Base-by-base conservation (phyloP, 1,139 yeast genomes). In the Lodderomyces theae region DNA sequence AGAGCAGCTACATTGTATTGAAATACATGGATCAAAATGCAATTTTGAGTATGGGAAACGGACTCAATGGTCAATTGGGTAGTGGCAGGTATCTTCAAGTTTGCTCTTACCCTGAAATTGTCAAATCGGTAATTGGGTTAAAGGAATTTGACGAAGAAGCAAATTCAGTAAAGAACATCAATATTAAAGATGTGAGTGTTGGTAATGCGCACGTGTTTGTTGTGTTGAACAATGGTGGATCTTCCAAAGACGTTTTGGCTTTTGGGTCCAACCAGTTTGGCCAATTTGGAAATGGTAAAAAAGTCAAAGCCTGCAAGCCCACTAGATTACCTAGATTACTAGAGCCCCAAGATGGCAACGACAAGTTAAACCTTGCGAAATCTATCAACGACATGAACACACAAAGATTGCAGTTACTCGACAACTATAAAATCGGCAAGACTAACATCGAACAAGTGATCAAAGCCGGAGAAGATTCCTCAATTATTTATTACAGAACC, bases 241-340 rank as follows among this genome's bases (percentile, higher is more conserved):
- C n/a, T n/a, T n/a, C 41, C 40, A 73, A 72, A 35, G 92, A 86
- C 54, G 84, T 88, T 16, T 60, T 85, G 35, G 75, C 71, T 3
- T 87, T 95, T 86, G 98, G 98, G 15, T 83, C 81, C 35, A 90
- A 89, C 57, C 85, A 81, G 52, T 68, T 51, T 50, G 95, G 94
- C 17, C 96, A 90, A 63, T 72, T 86, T 38, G 97, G 95, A 15
- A 88, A 82, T 53, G 95, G 96, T 17, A 85, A 82, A 54, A 67
- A 73, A 29, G 73, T 74, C 45, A 82, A 83, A 57, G 61, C 73
- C 12, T 66, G 81, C 26, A 72, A 70, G 49, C 95, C 96, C 1
- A 42, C 57, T 0, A 59, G 64, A 11, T 56, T 79, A 34, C 87
- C 87, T 3, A 66, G 72, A 29, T 58, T 85, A 21, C 53, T 83